Evolutionary conservation across 202 grass and related monocot species (phyloP).

Genomic region (Schoenoplectus triqueter): DNA sequence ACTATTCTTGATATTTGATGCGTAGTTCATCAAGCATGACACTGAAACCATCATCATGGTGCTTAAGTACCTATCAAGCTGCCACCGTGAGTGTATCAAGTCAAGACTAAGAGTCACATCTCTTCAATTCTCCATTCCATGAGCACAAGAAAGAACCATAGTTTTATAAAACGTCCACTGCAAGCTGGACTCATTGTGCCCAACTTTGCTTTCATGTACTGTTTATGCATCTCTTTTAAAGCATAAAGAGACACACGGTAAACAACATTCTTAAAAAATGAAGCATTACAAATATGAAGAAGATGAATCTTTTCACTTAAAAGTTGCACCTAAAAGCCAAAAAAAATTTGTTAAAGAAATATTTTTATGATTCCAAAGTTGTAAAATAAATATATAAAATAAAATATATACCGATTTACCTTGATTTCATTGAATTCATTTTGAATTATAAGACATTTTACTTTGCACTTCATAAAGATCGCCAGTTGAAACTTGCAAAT

Average conservation of each 20-base stretch:
- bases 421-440: background rate
- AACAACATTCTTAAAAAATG: no score
- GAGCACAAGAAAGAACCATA: slow-evolving; percentile 16
- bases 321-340: background rate
- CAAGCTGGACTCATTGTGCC: background rate
- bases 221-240: background rate
- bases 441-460: background rate
- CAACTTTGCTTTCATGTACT: background rate
- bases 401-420: background rate
- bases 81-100: slow-evolving; percentile 3
- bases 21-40: background rate
- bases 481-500: background rate
- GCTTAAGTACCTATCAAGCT: background rate
- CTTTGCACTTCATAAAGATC: background rate
- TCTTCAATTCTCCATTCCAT: background rate
- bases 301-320: background rate
- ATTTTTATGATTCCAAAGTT: background rate
- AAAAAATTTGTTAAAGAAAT: background rate
- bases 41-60: background rate
- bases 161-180: slow-evolving; percentile 19
- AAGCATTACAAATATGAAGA: background rate
- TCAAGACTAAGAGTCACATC: background rate
- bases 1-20: background rate
- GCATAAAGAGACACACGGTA: background rate
- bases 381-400: background rate